Percentiles rank a stretch among this genome's conserved stretches.
These are phyloP conservation scores for Fusarium mundagurra DNA, from an alignment of 2,329 filamentous ascomycete species.

Conservation along the genomic window DNA sequence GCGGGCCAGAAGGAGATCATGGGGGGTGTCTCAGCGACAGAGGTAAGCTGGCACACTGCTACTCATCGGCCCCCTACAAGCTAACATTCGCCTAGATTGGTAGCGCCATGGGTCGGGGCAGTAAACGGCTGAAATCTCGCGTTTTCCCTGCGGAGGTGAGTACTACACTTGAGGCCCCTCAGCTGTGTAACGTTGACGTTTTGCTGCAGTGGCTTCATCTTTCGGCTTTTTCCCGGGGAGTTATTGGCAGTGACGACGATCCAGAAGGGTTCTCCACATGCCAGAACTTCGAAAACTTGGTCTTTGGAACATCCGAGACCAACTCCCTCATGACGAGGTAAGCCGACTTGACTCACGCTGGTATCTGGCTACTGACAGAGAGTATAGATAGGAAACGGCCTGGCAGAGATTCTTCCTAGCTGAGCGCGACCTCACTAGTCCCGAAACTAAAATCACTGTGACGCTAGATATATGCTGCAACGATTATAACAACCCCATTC, in stretches of 20 bases:
- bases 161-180: no score
- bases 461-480: not conserved
- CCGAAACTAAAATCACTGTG: not conserved
- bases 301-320: not conserved
- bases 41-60: no score
- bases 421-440: not conserved
- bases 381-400: not conserved
- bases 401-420: not conserved
- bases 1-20: no score
- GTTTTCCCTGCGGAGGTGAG: no score
- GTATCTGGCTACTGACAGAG: not conserved
- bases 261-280: not conserved
- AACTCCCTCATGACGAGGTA: not conserved
- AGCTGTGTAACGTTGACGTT: no score
- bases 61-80: no score
- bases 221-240: not conserved
- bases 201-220: not conserved
- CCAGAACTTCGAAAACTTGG: not conserved
- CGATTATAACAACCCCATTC: not conserved
- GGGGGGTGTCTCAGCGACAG: no score
- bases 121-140: no score
- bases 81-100: no score
- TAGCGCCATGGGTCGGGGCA: no score
- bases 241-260: rapidly evolving
- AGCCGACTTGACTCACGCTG: not conserved